Base-by-base conservation (phyloP, 768 basidiomycete genomes). In the Suillus alpinus region DNA sequence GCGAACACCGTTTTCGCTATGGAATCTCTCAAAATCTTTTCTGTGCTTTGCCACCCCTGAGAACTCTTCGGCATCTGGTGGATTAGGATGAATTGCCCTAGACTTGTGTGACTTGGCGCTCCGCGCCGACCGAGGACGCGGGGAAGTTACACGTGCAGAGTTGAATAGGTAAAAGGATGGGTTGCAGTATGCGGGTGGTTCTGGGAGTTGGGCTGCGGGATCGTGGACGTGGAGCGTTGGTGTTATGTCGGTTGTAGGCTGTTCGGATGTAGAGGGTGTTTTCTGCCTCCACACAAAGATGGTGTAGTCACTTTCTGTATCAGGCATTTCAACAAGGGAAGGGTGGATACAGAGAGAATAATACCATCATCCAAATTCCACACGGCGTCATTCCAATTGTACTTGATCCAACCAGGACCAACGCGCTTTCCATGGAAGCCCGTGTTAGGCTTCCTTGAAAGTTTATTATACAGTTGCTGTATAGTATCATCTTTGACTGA, bases 311-410 rank as follows among this genome's bases (percentile, higher is more conserved):
- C 91, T 87, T 43, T 92, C 94, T 88, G 66, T 31, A 46, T 56
- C 26, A 43, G 34, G n/a, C 29, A 16, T 43, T 16, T n/a, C 23
- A 47, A 56, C 57, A 20, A 57, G 51, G 29, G 41, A 23, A 44
- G 36, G 34, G 49, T 29, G 16, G 9, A 34, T 4, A 39, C 6
- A 23, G 39, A 37, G n/a, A 56, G 32, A 36, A 16, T 71, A 77
- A 68, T 67, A 90, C 94, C 94, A 68, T 98, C 95, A 70, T 96
- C 93, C 12, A 98, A 76, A 68, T 91, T 89, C 92, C 92, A 97
- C 53, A 92, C 72, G 0, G 85, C 78, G 14, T 86, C 84, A 64
- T 86, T 86, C 78, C 85, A 95, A 63, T 90, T 84, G 70, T 98
- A 98, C 68, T 94, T 93, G 52, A 96, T 77, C 85, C 92, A 94